Evolutionary conservation across 192 early-diverging fungal genomes (phyloP).

Genomic region (Pilaira anomala): DNA sequence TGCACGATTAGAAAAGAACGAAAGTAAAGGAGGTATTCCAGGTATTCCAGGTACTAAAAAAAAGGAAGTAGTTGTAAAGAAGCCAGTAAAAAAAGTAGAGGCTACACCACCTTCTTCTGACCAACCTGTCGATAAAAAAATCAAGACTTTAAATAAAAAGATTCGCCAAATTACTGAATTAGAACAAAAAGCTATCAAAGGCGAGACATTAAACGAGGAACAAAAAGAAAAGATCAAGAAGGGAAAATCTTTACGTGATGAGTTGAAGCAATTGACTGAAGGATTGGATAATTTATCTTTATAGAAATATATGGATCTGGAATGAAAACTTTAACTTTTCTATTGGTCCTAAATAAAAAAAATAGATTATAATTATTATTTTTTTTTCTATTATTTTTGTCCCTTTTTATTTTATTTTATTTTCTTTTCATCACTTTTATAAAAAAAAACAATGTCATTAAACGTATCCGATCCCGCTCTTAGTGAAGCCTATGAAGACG

Average conservation of each 20-base stretch:
- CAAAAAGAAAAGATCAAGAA: slow-evolving; percentile 63
- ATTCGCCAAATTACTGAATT: slow-evolving; percentile 62
- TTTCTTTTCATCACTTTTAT: too few relatives aligned
- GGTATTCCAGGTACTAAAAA: slow-evolving; percentile 10
- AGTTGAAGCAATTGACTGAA: slow-evolving; percentile 28
- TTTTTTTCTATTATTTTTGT: too few relatives aligned
- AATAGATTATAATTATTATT: too few relatives aligned
- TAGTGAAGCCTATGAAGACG: slow-evolving; percentile 47
- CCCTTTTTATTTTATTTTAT: too few relatives aligned
- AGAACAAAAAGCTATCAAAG: slow-evolving; percentile 47
- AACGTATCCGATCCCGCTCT: slow-evolving; percentile 42
- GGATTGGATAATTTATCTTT: background rate
- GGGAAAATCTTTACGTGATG: slow-evolving; percentile 43
- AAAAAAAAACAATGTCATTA: slow-evolving; percentile 16
- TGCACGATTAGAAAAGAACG: slow-evolving; percentile 40
- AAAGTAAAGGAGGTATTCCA: slow-evolving; percentile 11
- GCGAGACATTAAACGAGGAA: slow-evolving; percentile 48
- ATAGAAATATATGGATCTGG: too few relatives aligned
- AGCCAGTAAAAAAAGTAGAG: slow-evolving; percentile 22
- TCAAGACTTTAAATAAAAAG: slow-evolving; percentile 68
- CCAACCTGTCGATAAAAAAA: slow-evolving; percentile 41
- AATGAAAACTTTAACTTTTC: too few relatives aligned
- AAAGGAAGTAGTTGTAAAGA: slow-evolving; percentile 5
- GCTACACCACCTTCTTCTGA: background rate
- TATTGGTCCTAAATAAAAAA: too few relatives aligned